Conservation (phyloP, 1,284 basidiomycete genomes). For the Phellopilus nigrolimitatus region DNA sequence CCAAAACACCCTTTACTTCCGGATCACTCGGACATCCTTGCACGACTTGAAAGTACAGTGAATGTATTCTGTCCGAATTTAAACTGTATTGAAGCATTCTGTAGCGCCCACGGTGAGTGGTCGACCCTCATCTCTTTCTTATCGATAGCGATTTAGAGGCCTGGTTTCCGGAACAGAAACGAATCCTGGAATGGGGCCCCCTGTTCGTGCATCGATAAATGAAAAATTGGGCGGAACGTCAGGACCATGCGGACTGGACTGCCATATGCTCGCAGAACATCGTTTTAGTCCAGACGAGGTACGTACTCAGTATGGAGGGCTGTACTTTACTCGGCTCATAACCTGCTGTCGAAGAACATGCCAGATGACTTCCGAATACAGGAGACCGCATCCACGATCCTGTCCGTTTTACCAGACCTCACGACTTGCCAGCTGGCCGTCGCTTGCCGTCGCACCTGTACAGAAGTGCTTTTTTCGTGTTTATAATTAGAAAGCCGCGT, state of each 20-base stretch:
- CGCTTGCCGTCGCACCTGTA: slow-evolving; percentile 36
- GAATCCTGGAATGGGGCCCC: not conserved
- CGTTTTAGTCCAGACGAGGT: not conserved
- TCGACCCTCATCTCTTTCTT: slow-evolving; percentile 20
- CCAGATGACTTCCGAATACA: slow-evolving; percentile 6
- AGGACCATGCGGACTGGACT: slow-evolving; percentile 20
- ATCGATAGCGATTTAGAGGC: not conserved
- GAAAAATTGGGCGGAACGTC: not conserved
- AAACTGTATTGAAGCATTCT: slow-evolving; percentile 50
- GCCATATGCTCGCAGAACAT: slow-evolving; percentile 10
- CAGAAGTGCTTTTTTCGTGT: too few relatives aligned
- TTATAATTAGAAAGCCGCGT: too few relatives aligned
- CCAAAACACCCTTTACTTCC: not conserved
- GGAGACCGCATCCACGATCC: slow-evolving; percentile 28
- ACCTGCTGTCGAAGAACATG: slow-evolving; percentile 32
- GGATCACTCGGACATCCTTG: slow-evolving; percentile 24
- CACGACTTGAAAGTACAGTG: slow-evolving; percentile 33
- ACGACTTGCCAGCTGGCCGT: slow-evolving; percentile 35
- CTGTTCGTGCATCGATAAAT: not conserved
- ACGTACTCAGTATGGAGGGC: slow-evolving; percentile 15
- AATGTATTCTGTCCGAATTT: slow-evolving; percentile 47
- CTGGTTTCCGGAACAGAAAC: not conserved
- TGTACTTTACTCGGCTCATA: too few relatives aligned
- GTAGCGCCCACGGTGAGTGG: slow-evolving; percentile 41
- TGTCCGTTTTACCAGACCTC: slow-evolving; percentile 32